Base-by-base conservation (phyloP, 2,329 filamentous ascomycete genomes). In the Thyridium curvatum region DNA sequence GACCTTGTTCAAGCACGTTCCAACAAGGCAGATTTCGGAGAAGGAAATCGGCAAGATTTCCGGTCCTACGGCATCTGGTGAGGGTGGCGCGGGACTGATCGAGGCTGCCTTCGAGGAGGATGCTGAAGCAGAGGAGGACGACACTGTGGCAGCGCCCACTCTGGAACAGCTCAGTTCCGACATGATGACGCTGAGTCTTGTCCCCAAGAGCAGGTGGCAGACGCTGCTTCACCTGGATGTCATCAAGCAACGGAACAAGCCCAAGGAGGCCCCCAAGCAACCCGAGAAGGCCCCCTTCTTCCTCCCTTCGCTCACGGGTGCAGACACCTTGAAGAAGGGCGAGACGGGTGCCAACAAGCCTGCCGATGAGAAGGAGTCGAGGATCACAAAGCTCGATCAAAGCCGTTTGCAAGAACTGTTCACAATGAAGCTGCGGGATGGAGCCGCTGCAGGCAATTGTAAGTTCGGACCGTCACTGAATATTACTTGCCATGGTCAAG, bases 231-330 rank as follows among this genome's bases (percentile, higher is more conserved):
- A 98, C 59, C 74, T 98, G 3, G 93, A 98, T 55, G 68, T 89
- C 18, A 95, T 98, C 57, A 86, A 90, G 65, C 79, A 89, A 61
- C 85, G 93, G 44, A 98, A 98, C 64, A 94, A 93, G 62, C 93
- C 94, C 1, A 90, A 81, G 48, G 89, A 96, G 60, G 79, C 90
- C 0, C 90, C 90, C 13, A 96, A 96, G 64, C 77, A 81, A 7
- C 93, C 93, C 0, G 87, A 96, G 58, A 94, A 94, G 55, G 91
- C 91, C 0, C 94, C 93, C 15, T 54, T 53, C 44, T 55, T 48
- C 38, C 46, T 50, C n/a, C 47, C 46, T 14, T 38, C 43, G 6
- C 37, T 37, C 2, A 53, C 48, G 4, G 47, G 39, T 21, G 46
- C 51, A 2, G 50, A 55, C 16, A 50, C 50, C 8, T 49, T 52